A percentile compares a stretch with the other conserved stretches of the same genome.
These are phyloP conservation scores for Aspergillus sp. DNA, from an alignment of 2,329 filamentous ascomycete genomes.

Conservation along the genomic window DNA sequence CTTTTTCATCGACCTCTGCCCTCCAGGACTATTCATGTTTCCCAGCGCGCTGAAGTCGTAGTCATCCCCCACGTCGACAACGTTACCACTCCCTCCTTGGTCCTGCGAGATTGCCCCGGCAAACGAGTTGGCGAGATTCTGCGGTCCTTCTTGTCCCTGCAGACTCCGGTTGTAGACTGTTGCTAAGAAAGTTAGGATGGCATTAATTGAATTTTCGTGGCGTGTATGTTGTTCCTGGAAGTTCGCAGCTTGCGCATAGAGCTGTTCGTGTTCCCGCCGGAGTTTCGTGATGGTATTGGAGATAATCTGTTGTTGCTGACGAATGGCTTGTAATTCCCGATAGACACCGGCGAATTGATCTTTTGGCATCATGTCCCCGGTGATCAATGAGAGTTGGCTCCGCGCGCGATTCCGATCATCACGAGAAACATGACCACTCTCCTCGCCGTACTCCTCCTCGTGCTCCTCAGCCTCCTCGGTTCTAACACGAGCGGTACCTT, in stretches of 20 bases:
- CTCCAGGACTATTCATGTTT: slow-evolving; percentile 27
- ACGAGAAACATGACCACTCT: slow-evolving; percentile 26
- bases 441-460: slow-evolving; percentile 49
- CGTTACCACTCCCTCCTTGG: slow-evolving; percentile 42
- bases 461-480: slow-evolving; percentile 56
- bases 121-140: slow-evolving; percentile 80
- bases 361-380: slow-evolving; percentile 45
- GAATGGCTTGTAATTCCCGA: slow-evolving; percentile 72
- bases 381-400: slow-evolving; percentile 38
- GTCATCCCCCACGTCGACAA: slow-evolving; percentile 57
- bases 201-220: slow-evolving; percentile 98
- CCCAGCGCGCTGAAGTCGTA: slow-evolving; percentile 31
- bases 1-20: slow-evolving; percentile 39
- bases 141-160: slow-evolving; percentile 68
- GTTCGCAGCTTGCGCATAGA: slow-evolving; percentile 78
- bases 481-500: slow-evolving; percentile 35
- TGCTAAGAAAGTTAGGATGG: slow-evolving; percentile 93
- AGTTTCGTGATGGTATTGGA: slow-evolving; percentile 73
- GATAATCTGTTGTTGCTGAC: slow-evolving; percentile 80
- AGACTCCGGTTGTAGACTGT: slow-evolving; percentile 94
- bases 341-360: slow-evolving; percentile 73
- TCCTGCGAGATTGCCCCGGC: slow-evolving; percentile 63
- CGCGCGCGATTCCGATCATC: slow-evolving; percentile 30
- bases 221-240: slow-evolving; percentile 90
- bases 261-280: slow-evolving; percentile 76